These are phyloP conservation scores for Arabidopsis lyrata DNA, from an alignment of 441 rosid genomes.

Conservation along the genomic window DNA sequence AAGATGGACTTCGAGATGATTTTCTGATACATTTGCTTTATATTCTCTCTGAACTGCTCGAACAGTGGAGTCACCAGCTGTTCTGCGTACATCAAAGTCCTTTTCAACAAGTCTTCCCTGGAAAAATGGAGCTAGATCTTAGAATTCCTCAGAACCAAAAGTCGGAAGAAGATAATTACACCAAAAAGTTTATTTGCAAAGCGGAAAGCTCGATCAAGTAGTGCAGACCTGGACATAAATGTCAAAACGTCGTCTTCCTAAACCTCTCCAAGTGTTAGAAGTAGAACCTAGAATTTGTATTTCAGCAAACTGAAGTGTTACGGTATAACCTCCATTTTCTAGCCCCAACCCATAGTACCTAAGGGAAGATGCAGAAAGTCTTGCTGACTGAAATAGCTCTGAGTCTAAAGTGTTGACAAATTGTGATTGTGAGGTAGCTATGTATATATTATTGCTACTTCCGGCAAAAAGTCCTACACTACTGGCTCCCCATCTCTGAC, in stretches of 20 bases:
- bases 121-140: constrained; percentile 13
- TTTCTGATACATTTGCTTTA: constrained; percentile 52
- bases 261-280: constrained; percentile 35
- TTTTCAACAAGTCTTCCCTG: constrained; percentile 59
- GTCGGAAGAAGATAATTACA: neutral
- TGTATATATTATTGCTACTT: constrained; percentile 43
- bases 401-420: constrained; percentile 44
- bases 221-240: constrained; percentile 74
- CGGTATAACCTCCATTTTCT: constrained; percentile 68
- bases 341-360: constrained; percentile 84
- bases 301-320: constrained; percentile 62
- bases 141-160: constrained; percentile 21
- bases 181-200: constrained; percentile 1
- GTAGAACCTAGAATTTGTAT: constrained; percentile 46
- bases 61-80: constrained; percentile 44
- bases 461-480: constrained; percentile 56
- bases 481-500: constrained; percentile 72
- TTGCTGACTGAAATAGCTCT: constrained; percentile 58
- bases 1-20: constrained; percentile 64
- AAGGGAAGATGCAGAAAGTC: constrained; percentile 71
- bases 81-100: constrained; percentile 59
- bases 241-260: constrained; percentile 63
- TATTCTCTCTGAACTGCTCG: constrained; percentile 59
- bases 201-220: constrained; percentile 12
- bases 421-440: constrained; percentile 28